These are phyloP conservation scores for Rhytidhysteron rufulum DNA, from an alignment of 2,329 filamentous ascomycete genomes.

Conservation along the genomic window DNA sequence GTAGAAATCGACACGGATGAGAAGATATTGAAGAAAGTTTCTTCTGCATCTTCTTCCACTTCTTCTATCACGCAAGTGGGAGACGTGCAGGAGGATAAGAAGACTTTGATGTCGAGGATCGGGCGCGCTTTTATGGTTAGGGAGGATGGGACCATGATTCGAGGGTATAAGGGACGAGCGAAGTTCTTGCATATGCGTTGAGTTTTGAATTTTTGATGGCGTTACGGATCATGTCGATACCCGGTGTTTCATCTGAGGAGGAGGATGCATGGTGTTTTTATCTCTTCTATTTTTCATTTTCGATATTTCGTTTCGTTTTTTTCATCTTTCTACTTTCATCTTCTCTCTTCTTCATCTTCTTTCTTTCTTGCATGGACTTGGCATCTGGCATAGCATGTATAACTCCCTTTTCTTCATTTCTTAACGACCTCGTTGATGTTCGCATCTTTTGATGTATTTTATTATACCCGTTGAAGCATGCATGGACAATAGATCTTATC, in stretches of 20 bases:
- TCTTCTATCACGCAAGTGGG: background rate
- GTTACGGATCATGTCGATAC: background rate
- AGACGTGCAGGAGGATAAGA: background rate
- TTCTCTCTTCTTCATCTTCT: slow-evolving; percentile 1
- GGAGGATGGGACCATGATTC: background rate
- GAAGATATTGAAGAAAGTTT: background rate
- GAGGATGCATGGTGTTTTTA: background rate
- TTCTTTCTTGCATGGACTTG: slow-evolving; percentile 8
- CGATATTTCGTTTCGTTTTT: too few relatives aligned
- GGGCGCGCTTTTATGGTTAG: background rate
- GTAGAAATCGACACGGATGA: background rate
- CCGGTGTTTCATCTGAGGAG: background rate
- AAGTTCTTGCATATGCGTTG: background rate
- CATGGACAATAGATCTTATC: too few relatives aligned
- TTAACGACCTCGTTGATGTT: too few relatives aligned
- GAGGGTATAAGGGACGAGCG: background rate
- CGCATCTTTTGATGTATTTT: too few relatives aligned
- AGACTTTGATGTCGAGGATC: background rate
- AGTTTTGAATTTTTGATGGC: background rate
- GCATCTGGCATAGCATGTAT: slow-evolving; percentile 10
- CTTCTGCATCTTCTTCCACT: background rate
- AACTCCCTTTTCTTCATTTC: slow-evolving; percentile 5
- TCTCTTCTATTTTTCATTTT: background rate
- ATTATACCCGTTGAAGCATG: too few relatives aligned
- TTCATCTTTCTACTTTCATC: background rate